phyloP scores from a whole-genome alignment of 192 early-diverging fungal genomes.

The Linderina pennispora region DNA sequence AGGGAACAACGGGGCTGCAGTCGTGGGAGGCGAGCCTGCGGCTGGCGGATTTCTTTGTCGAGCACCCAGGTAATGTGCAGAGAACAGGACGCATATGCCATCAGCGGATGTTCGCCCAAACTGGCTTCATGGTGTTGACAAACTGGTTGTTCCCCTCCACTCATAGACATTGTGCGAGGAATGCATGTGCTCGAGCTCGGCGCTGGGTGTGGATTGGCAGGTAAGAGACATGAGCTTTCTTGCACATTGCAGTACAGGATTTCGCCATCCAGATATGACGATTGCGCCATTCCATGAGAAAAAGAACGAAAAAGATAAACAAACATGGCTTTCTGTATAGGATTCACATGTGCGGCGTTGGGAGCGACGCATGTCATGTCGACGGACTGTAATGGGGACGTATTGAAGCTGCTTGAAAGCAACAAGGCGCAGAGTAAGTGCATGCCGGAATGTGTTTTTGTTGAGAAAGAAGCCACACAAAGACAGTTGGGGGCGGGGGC shows the following conservation, averaged over 20 bases:
- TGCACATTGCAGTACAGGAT: not conserved
- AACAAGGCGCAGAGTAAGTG: conserved; percentile 35
- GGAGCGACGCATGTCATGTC: conserved; percentile 32
- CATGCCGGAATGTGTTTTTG: no score
- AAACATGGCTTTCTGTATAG: conserved; percentile 11
- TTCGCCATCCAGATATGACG: not conserved
- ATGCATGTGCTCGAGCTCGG: conserved; percentile 41
- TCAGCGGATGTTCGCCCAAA: no score
- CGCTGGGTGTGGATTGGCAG: conserved; percentile 39
- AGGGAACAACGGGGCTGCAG: conserved; percentile 57
- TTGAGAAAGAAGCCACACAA: no score
- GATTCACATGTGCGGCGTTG: conserved; percentile 39
- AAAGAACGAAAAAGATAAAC: not conserved
- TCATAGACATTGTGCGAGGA: conserved; percentile 38
- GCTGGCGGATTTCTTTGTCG: conserved; percentile 48
- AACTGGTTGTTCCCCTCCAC: not conserved
- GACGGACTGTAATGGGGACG: conserved; percentile 20
- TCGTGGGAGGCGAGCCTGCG: conserved; percentile 59
- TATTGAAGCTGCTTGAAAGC: conserved; percentile 26
- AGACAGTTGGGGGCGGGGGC: no score
- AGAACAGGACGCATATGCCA: no score
- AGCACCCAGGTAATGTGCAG: conserved; percentile 30
- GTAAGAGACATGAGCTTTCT: conserved; percentile 6
- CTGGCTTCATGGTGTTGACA: not conserved
- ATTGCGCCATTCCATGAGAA: not conserved